Evolutionary conservation across 129 eudicot species (phyloP), one percentile per base, ranked within the genome.

Genomic region (Helianthus tuberosus): DNA sequence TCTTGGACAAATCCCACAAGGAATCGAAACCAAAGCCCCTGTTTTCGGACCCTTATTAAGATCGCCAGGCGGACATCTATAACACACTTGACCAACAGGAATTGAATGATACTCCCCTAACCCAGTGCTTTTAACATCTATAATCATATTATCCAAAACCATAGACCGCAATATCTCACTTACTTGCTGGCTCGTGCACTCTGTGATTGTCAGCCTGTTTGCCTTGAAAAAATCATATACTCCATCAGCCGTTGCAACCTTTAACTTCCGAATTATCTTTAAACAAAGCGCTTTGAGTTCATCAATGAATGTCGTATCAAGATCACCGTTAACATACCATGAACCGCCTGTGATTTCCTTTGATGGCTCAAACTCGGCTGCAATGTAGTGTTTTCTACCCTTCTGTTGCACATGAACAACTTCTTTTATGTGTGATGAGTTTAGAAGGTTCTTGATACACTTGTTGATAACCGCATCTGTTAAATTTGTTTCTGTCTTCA

Each of bases 1-100:
- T 55, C 99, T 79, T 0, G 99, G 93, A 80, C 99, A 94, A 59
- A 82, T 81, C 11, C 93, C 96, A 54, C 99, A 91, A 15, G 97
- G 99, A 64, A 94, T 88, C 14, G 88, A 80, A 67, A 85, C 88
- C 83, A 94, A 66, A 8, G 88, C 88, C 35, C 95, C 96, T 2
- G 68, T 65, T 60, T 46, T 77, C 7, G 72, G 66, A 51, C 82
- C 91, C 72, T 75, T 52, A 20, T 38, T 69, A 7, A 69, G 20
- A 53, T 76, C 87, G 12, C 75, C 86, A 5, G 72, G 81, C 59
- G 84, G 82, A 71, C 81, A 53, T 67, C 86, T 85, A 54, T 94
- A 94, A 82, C 99, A 94, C 17, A 68, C 10, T 5, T 79, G 47
- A 15, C 96, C 97, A 47, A 88, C 9, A n/a, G 96, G 96, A 81